Evolutionary conservation across 805 yeast genomes (phyloP), one percentile per base, ranked within the genome.

Genomic region (Starmera quercuum): DNA sequence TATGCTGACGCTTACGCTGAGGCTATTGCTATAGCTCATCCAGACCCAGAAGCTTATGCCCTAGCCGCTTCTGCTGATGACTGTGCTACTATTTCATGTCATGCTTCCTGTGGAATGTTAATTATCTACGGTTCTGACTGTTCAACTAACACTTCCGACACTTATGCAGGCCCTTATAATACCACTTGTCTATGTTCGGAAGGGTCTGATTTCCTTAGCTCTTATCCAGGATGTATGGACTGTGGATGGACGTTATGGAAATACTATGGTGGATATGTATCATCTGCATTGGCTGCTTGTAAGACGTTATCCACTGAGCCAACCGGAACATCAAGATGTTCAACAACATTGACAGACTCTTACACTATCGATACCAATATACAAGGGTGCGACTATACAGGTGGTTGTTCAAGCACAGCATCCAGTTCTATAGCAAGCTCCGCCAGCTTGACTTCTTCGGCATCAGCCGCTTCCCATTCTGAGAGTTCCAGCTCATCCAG

Each of bases 211-310:
- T 46, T 42, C 34, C 29, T 30, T 21, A 18, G 16, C 4, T 25
- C 25, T 20, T 44, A 44, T 17, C 44, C 42, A 14, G 44, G 30
- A 3, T 56, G 61, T 45, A 40, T 55, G 20, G 54, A 44, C 27
- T 56, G 61, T 44, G 61, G 60, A 23, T 55, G 59, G 60, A 55
- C 59, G 41, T 34, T 56, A 22, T 56, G 53, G 53, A 29, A 41
- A n/a, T 49, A 53, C 37, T 55, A 55, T 36, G 48, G 45, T 11
- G 12, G 29, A 0, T 53, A 34, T 42, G 39, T 56, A 24, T 32
- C 41, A 3, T 34, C 40, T 11, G 46, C 57, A 6, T 38, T 53
- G 31, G 40, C 35, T n/a, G 45, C 26, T 11, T 54, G 58, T 40
- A 17, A 32, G 24, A 7, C 32, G 7, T 13, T 23, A n/a, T 33